These are phyloP conservation scores for Macrolepiota fuliginosa DNA, from an alignment of 768 basidiomycete species.

Conservation along the genomic window DNA sequence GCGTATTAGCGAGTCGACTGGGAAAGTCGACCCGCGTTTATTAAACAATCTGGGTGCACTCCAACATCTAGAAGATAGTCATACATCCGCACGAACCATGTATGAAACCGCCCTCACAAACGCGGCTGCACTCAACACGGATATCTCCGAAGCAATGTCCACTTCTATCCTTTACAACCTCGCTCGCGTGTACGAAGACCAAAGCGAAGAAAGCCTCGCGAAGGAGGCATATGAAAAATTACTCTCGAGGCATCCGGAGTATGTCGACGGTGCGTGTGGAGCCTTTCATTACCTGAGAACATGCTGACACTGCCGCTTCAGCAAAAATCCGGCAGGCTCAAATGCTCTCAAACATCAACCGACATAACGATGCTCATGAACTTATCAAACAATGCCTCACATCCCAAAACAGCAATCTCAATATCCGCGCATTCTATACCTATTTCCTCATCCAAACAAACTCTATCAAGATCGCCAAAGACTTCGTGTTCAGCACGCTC, in stretches of 20 bases:
- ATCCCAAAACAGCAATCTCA: conserved; percentile 74
- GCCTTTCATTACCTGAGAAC: neutral
- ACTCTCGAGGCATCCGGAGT: conserved; percentile 89
- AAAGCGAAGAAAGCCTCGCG: conserved; percentile 69
- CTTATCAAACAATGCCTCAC: conserved; percentile 86
- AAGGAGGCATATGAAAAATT: conserved; percentile 87
- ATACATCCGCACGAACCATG: conserved; percentile 52
- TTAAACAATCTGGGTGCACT: conserved; percentile 81
- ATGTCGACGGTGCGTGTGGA: conserved; percentile 77
- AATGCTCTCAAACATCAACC: conserved; percentile 68
- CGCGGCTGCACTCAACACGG: conserved; percentile 42
- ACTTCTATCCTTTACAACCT: conserved; percentile 90
- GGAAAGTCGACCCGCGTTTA: conserved; percentile 60
- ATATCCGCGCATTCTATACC: conserved; percentile 91
- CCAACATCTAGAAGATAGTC: conserved; percentile 64
- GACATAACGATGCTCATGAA: conserved; percentile 80
- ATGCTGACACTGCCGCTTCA: conserved; percentile 27
- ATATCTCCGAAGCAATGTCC: conserved; percentile 64
- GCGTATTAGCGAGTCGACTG: conserved; percentile 52
- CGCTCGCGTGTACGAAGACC: conserved; percentile 87
- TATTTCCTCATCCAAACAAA: conserved; percentile 87
- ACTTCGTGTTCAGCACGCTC: conserved; percentile 87
- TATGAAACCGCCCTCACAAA: conserved; percentile 76
- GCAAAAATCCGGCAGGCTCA: conserved; percentile 92
- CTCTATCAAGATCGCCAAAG: conserved; percentile 68